A percentile compares a stretch with the other conserved stretches of the same genome.
These are phyloP conservation scores for Tricholoma sp. DNA, from an alignment of 768 basidiomycete genomes.

Conservation along the genomic window DNA sequence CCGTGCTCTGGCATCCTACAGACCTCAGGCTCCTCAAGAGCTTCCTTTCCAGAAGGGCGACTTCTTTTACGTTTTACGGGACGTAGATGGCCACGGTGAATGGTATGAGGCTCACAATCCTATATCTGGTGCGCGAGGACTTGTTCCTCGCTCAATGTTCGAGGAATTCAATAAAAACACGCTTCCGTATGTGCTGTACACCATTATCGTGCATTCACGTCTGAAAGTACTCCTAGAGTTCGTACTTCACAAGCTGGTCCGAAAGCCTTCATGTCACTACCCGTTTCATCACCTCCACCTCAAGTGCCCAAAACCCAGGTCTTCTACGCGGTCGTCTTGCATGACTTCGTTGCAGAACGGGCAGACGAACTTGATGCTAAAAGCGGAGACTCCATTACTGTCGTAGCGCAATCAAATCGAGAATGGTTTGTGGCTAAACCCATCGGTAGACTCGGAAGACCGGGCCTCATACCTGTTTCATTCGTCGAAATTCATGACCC, in stretches of 20 bases:
- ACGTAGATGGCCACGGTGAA: conserved; percentile 46
- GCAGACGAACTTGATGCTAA: conserved; percentile 95
- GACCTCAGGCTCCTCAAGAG: conserved; percentile 72
- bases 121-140: conserved; percentile 81
- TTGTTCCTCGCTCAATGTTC: conserved; percentile 83
- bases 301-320: conserved; percentile 48
- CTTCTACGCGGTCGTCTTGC: conserved; percentile 92
- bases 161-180: conserved; percentile 83
- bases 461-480: conserved; percentile 93
- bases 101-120: conserved; percentile 98
- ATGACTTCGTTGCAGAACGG: conserved; percentile 94
- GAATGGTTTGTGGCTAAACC: conserved; percentile 99
- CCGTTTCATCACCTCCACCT: conserved; percentile 23
- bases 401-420: conserved; percentile 98
- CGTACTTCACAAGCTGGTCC: conserved; percentile 39
- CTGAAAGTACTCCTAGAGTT: conserved; percentile 22
- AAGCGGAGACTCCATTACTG: conserved; percentile 88
- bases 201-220: conserved; percentile 1
- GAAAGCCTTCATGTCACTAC: conserved; percentile 16
- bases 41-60: conserved; percentile 91
- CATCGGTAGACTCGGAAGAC: conserved; percentile 90
- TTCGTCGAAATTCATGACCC: conserved; percentile 98
- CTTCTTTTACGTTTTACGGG: conserved; percentile 93
- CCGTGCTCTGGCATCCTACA: conserved; percentile 66
- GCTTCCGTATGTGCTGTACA: conserved; percentile 43